Percentiles rank a stretch among this genome's conserved stretches.
These are phyloP conservation scores for Cornus suecica DNA, from an alignment of 148 eudicot genomes.

Conservation along the genomic window DNA sequence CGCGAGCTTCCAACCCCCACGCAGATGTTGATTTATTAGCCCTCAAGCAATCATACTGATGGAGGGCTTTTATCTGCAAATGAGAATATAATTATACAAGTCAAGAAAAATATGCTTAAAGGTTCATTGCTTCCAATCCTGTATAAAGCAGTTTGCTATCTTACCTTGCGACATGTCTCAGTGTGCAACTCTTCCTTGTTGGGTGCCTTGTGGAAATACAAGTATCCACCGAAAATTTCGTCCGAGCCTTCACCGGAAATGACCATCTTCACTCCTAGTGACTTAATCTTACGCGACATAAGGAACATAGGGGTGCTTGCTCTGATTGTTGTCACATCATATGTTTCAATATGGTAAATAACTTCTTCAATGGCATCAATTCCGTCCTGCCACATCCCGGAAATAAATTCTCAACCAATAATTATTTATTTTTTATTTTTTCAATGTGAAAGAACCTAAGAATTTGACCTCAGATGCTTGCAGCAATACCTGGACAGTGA, in stretches of 20 bases:
- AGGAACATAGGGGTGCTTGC: slow-evolving; percentile 99
- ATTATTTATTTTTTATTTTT: neutral
- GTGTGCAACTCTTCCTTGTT: slow-evolving; percentile 85
- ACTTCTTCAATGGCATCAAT: slow-evolving; percentile 98
- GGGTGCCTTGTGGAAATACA: slow-evolving; percentile 96
- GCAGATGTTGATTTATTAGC: slow-evolving; percentile 97
- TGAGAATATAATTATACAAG: neutral
- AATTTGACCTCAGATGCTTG: neutral
- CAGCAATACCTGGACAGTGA: slow-evolving; percentile 69
- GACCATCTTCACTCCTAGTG: slow-evolving; percentile 92
- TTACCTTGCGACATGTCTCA: slow-evolving; percentile 87
- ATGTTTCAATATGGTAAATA: slow-evolving; percentile 81
- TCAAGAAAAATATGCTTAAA: neutral
- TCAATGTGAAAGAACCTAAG: neutral
- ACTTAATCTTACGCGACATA: slow-evolving; percentile 93
- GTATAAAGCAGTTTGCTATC: neutral
- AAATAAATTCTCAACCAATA: neutral
- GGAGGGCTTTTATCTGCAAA: slow-evolving; percentile 84
- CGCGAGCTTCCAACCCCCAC: slow-evolving; percentile 94
- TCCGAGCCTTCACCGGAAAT: slow-evolving; percentile 94
- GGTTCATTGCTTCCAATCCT: neutral
- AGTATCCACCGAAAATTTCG: slow-evolving; percentile 88
- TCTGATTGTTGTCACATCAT: slow-evolving; percentile 87
- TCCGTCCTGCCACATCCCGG: slow-evolving; percentile 59
- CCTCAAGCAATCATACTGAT: slow-evolving; percentile 87